A percentile compares a stretch with the other conserved stretches of the same genome.
Conservation (phyloP, 352 stramenopile species). For the Phytophthora syringae region DNA sequence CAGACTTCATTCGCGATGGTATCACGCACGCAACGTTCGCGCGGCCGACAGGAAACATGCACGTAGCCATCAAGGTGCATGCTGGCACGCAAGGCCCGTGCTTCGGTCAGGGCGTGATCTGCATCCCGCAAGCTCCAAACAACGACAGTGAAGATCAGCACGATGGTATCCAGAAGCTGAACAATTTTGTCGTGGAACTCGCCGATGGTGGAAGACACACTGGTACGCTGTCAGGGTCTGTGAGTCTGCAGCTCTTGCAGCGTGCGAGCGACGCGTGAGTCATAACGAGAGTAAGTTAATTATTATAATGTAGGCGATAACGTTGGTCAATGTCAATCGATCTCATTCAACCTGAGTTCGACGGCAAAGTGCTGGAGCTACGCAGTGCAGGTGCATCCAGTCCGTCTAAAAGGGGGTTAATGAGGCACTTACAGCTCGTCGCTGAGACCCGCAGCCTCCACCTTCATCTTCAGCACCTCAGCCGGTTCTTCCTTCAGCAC, state of each 20-base stretch:
- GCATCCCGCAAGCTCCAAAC: slow-evolving; percentile 47
- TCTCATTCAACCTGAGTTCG: slow-evolving; percentile 34
- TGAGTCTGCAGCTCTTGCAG: slow-evolving; percentile 44
- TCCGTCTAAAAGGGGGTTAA: slow-evolving; percentile 19
- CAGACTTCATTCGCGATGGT: slow-evolving; percentile 54
- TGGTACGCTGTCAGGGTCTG: slow-evolving; percentile 60
- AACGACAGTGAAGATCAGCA: slow-evolving; percentile 28
- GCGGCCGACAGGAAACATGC: slow-evolving; percentile 62
- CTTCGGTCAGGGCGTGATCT: slow-evolving; percentile 76
- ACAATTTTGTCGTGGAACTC: slow-evolving; percentile 63
- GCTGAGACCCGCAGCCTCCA: slow-evolving; percentile 22
- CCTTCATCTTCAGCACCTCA: slow-evolving; percentile 27
- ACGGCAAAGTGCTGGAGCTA: slow-evolving; percentile 13
- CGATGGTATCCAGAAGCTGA: slow-evolving; percentile 27
- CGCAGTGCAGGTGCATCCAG: slow-evolving; percentile 10
- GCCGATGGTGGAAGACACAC: slow-evolving; percentile 60
- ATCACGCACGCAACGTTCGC: slow-evolving; percentile 66
- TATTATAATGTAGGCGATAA: slow-evolving; percentile 37
- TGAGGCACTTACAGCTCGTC: slow-evolving; percentile 45
- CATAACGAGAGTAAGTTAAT: slow-evolving; percentile 26
- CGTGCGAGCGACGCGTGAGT: slow-evolving; percentile 32
- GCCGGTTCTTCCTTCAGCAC: slow-evolving; percentile 31
- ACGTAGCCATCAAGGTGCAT: slow-evolving; percentile 79
- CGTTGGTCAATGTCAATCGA: slow-evolving; percentile 33
- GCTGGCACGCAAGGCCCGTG: slow-evolving; percentile 46